Evolutionary conservation across 2,329 filamentous ascomycete genomes (phyloP).

Genomic region (Alternaria triticina): DNA sequence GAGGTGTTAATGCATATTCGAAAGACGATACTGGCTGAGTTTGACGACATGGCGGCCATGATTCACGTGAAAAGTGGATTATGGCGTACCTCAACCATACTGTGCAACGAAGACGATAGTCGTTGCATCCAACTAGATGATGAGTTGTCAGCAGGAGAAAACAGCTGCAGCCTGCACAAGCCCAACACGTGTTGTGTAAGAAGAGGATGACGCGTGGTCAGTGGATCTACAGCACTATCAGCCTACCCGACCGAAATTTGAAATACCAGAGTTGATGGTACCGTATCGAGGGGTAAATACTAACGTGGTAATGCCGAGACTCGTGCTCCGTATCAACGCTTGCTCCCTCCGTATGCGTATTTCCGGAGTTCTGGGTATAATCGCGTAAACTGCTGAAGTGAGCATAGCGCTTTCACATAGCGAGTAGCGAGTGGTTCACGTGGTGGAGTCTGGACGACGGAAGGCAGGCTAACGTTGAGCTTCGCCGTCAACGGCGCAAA

Average conservation of each 20-base stretch:
- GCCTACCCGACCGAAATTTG: not conserved
- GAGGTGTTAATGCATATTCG: not conserved
- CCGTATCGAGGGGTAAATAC: not conserved
- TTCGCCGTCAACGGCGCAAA: not conserved
- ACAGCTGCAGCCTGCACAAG: not conserved
- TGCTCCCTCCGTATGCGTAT: not conserved
- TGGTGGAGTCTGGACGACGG: not conserved
- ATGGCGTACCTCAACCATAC: not conserved
- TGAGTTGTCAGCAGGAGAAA: not conserved
- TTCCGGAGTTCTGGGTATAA: not conserved
- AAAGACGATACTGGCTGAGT: not conserved
- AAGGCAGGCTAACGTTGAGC: not conserved
- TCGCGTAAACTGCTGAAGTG: not conserved
- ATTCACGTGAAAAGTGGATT: not conserved
- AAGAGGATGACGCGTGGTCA: not conserved
- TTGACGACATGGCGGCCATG: not conserved
- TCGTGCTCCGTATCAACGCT: not conserved
- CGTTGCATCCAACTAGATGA: not conserved
- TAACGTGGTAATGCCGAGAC: not conserved
- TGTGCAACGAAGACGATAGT: not conserved
- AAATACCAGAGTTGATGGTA: not conserved
- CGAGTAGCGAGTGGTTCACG: not conserved
- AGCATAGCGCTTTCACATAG: not conserved
- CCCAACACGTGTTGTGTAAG: not conserved
- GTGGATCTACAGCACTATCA: not conserved